These are phyloP conservation scores for Pichia sp. DNA, from an alignment of 1,139 yeast species.

Conservation along the genomic window DNA sequence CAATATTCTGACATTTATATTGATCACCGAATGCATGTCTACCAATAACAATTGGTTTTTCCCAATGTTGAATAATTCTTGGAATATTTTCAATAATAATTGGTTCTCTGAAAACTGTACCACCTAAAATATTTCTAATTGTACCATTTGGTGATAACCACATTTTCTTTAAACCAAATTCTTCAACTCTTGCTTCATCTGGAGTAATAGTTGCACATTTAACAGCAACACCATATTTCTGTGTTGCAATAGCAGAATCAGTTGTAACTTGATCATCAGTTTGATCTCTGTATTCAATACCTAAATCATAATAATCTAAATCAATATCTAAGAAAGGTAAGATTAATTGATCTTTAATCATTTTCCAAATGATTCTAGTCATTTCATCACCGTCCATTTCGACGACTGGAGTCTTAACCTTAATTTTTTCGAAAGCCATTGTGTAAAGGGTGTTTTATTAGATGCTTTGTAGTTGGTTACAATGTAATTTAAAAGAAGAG, in stretches of 20 bases:
- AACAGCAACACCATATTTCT: slow-evolving; percentile 72
- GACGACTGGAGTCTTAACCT: slow-evolving; percentile 66
- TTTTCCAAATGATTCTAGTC: slow-evolving; percentile 80
- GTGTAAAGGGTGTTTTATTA: background rate
- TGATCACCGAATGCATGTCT: slow-evolving; percentile 87
- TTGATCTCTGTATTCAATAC: slow-evolving; percentile 63
- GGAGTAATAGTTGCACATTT: slow-evolving; percentile 88
- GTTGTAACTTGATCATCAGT: slow-evolving; percentile 68
- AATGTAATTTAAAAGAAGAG: background rate
- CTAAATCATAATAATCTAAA: slow-evolving; percentile 69
- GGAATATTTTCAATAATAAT: slow-evolving; percentile 68
- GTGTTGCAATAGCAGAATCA: slow-evolving; percentile 73
- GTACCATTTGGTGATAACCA: slow-evolving; percentile 87
- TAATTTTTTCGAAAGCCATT: slow-evolving; percentile 45
- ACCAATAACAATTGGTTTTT: slow-evolving; percentile 75
- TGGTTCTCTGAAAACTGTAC: slow-evolving; percentile 81
- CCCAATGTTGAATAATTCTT: slow-evolving; percentile 72
- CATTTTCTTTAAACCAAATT: slow-evolving; percentile 70
- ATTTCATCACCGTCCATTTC: slow-evolving; percentile 85
- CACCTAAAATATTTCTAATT: slow-evolving; percentile 72
- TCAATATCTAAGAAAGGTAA: slow-evolving; percentile 67
- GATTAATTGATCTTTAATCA: slow-evolving; percentile 64
- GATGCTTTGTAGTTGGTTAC: too few species aligned
- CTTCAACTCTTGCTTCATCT: slow-evolving; percentile 75
- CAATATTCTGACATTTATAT: slow-evolving; percentile 72